Evolutionary conservation across 139 green algal species (phyloP).

Genomic region (Ostreobium quekettii): DNA sequence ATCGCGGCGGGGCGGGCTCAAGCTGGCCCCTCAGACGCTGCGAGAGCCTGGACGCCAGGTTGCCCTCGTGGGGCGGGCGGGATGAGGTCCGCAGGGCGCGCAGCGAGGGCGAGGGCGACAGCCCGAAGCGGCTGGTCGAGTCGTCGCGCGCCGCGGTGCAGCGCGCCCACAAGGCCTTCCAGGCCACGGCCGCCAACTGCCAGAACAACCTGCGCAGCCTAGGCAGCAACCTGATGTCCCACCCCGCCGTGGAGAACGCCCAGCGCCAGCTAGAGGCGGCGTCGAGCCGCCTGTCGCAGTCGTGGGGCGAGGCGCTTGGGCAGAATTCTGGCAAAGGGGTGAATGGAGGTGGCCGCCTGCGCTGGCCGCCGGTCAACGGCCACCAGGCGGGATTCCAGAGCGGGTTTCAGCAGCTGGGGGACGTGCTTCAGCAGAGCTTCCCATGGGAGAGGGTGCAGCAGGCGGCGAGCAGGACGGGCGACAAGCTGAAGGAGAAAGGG

Average conservation of each 20-base stretch:
- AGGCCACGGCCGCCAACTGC: slow-evolving; percentile 50
- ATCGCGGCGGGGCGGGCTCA: no score
- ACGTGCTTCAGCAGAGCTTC: slow-evolving; percentile 16
- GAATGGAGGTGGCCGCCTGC: slow-evolving; percentile 20
- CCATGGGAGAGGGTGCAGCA: slow-evolving; percentile 15
- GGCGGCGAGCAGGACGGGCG: neutral
- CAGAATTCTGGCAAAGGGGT: slow-evolving; percentile 2
- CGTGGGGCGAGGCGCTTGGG: neutral
- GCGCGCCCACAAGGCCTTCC: slow-evolving; percentile 40
- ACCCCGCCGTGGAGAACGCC: neutral
- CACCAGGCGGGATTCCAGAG: slow-evolving; percentile 12
- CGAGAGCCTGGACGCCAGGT: no score
- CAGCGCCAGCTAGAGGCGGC: slow-evolving; percentile 1
- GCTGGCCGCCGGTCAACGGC: neutral
- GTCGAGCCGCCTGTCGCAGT: neutral
- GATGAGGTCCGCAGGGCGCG: no score
- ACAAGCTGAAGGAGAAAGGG: no score
- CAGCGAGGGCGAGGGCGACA: neutral
- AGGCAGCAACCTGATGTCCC: slow-evolving; percentile 22
- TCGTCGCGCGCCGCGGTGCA: slow-evolving; percentile 31
- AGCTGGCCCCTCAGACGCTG: no score
- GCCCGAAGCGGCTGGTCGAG: slow-evolving; percentile 19
- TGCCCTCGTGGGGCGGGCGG: no score
- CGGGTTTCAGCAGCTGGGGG: slow-evolving; percentile 12
- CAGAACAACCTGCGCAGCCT: slow-evolving; percentile 48